Evolutionary conservation across 176 grass and related monocot genomes (phyloP).

Genomic region (Cenchrus purpureus): DNA sequence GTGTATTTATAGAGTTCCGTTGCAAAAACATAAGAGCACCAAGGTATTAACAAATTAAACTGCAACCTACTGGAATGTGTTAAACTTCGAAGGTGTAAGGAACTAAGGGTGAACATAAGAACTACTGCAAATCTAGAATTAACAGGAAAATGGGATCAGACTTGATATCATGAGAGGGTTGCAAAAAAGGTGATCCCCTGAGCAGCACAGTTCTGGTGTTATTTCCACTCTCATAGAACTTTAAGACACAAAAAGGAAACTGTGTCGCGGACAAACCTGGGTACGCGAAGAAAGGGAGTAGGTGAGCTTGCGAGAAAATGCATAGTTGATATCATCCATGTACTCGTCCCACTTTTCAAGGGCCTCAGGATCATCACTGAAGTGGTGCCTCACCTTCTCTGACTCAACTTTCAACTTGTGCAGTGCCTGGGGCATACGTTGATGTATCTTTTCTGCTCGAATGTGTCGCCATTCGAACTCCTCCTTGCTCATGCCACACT

Average conservation of each 20-base stretch:
- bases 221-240: background rate
- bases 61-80: no score
- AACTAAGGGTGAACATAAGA: no score
- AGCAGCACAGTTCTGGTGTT: no score
- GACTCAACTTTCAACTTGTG: background rate
- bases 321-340: background rate
- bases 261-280: background rate
- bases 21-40: no score
- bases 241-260: background rate
- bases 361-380: background rate
- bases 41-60: no score
- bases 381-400: background rate
- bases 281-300: background rate
- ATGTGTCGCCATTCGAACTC: background rate
- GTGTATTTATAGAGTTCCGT: no score
- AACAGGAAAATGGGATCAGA: no score
- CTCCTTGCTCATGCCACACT: background rate
- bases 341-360: constrained; percentile 6
- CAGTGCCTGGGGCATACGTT: background rate
- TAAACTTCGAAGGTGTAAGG: no score
- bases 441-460: background rate
- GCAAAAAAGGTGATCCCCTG: no score
- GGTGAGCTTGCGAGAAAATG: background rate
- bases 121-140: no score
- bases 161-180: no score